Conservation (phyloP, 192 early-diverging fungal genomes). For the Linnemannia elongata region DNA sequence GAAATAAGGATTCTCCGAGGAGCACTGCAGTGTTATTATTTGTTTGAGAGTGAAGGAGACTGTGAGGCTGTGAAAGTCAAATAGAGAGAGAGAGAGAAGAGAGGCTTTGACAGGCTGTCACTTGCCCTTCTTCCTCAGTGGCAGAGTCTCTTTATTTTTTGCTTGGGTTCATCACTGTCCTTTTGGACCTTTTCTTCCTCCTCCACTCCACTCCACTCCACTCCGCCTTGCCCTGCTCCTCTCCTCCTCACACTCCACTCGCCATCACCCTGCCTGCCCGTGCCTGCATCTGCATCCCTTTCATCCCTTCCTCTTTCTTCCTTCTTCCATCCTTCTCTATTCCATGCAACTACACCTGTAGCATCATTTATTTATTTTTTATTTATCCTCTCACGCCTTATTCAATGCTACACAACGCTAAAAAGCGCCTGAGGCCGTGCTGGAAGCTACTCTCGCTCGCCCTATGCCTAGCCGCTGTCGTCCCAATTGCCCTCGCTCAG, state of each 20-base stretch:
- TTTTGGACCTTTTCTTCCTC: too few species aligned
- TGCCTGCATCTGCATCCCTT: not conserved
- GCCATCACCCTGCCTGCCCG: not conserved
- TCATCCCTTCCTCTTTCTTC: not conserved
- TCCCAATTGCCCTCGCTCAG: not conserved
- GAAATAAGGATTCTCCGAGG: not conserved
- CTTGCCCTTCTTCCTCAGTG: too few species aligned
- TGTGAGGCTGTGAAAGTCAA: too few species aligned
- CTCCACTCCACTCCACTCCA: not conserved
- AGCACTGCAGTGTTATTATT: not conserved
- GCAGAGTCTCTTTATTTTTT: too few species aligned
- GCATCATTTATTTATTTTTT: not conserved
- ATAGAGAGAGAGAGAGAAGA: too few species aligned
- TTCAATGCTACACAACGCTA: slow-evolving; percentile 21
- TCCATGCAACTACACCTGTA: not conserved
- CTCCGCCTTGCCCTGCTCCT: not conserved
- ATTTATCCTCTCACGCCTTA: not conserved
- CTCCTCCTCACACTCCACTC: not conserved
- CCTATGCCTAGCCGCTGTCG: not conserved
- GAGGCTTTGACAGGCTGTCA: too few species aligned
- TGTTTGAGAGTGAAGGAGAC: not conserved
- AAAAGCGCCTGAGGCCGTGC: not conserved
- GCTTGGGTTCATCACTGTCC: too few species aligned
- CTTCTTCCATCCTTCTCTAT: too few species aligned
- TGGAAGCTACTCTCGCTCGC: not conserved